Base-by-base conservation (phyloP, 2,329 filamentous ascomycete genomes). In the Aureobasidium pullulans region DNA sequence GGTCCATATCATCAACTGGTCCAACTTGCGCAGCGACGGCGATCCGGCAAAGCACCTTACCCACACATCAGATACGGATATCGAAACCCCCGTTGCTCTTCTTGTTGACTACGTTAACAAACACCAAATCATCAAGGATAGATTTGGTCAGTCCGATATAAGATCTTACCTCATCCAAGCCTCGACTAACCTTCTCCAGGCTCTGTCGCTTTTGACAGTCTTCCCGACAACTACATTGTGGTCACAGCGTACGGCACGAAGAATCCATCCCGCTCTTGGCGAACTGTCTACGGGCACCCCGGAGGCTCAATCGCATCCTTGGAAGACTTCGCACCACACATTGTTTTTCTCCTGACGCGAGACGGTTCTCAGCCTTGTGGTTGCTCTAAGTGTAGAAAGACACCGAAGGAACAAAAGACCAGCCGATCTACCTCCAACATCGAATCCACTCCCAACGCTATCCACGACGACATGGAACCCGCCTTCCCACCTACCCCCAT, bases 281-380 rank as follows among this genome's bases (percentile, higher is more conserved):
- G 52, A 84, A 80, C 59, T 70, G 31, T 36, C 0, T 85, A 75
- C 59, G 84, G 84, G 0, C 82, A 86, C 15, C 66, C 81, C 81
- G 0, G 69, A 70, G 7, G 76, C 3, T 4, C 11, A 2, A 34
- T 48, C n/a, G 29, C 29, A 29, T 13, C 29, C 6, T 15, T 32
- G 4, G 44, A 7, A 15, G 11, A 23, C 2, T 47, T 47, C 10
- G 28, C 15, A 3, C 10, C n/a, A 2, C 44, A 47, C 44, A 28
- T 47, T 9, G 44, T 19, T 2, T n/a, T n/a, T 1, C 15, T 47
- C 8, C n/a, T 49, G 2, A 2, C 19, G 10, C 16, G 11, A 7
- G 15, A 29, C 31, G 19, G 3, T 15, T 13, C 9, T 8, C 9
- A 28, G 19, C 19, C 19, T 13, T 36, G 32, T 36, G 11, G 7